Conservation (phyloP, 2,329 filamentous ascomycete genomes). For the Amauroascus verrucosus region DNA sequence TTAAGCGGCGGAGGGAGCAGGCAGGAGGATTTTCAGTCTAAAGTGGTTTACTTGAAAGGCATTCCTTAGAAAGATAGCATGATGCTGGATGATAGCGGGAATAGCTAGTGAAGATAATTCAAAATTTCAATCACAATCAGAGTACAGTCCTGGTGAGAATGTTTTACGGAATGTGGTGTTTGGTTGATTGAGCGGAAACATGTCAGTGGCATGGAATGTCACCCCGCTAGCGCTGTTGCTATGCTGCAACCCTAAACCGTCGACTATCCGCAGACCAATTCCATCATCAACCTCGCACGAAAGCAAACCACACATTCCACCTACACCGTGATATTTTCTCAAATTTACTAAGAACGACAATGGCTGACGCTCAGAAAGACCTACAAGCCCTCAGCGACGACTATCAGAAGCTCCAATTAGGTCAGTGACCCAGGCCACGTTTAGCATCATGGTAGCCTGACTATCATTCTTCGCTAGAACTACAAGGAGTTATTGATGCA, state of each 20-base stretch:
- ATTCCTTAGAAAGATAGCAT: not conserved
- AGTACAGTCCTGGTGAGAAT: not conserved
- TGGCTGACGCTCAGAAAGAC: conserved; percentile 64
- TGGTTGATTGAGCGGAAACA: conserved; percentile 3
- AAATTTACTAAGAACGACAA: conserved; percentile 27
- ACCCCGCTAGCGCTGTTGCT: conserved; percentile 15
- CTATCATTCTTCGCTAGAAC: conserved; percentile 47
- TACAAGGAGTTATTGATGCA: conserved; percentile 64
- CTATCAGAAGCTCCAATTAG: conserved; percentile 76
- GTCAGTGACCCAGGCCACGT: conserved; percentile 36
- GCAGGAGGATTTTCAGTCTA: not conserved
- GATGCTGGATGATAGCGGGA: not conserved
- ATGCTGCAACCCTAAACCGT: conserved; percentile 1
- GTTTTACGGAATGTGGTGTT: not conserved
- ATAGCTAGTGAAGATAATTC: not conserved
- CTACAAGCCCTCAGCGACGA: conserved; percentile 78
- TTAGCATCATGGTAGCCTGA: not conserved
- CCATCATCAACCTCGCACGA: not conserved
- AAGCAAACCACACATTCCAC: not conserved
- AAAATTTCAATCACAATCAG: not conserved
- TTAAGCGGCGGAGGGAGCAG: not conserved
- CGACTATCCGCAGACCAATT: not conserved
- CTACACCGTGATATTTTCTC: not conserved
- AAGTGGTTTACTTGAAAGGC: not conserved
- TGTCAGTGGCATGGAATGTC: not conserved